These are phyloP conservation scores for Begonia masoniana DNA, from an alignment of 306 rosid genomes.

Conservation along the genomic window DNA sequence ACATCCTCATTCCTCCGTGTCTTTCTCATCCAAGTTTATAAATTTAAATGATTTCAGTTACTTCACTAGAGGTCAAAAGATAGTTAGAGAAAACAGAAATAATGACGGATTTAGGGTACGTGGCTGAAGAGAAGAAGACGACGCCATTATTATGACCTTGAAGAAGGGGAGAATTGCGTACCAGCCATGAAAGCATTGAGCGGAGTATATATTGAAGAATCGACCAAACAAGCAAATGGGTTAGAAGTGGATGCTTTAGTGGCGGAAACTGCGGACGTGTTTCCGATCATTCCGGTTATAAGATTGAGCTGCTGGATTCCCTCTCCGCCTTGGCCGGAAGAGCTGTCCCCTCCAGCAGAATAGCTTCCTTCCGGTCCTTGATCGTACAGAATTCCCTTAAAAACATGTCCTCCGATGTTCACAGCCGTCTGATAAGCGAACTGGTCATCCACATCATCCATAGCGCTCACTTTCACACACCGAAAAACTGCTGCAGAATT, in stretches of 20 bases:
- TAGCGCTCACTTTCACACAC: slow-evolving; percentile 74
- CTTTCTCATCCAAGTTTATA: too few species aligned
- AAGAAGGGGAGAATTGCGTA: slow-evolving; percentile 89
- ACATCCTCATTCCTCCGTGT: too few species aligned
- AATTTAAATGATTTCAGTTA: too few species aligned
- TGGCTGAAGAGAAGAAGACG: too few species aligned
- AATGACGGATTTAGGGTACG: too few species aligned
- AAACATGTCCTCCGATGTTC: slow-evolving; percentile 85
- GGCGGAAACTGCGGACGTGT: slow-evolving; percentile 8
- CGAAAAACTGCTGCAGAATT: slow-evolving; percentile 79
- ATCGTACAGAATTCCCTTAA: slow-evolving; percentile 90
- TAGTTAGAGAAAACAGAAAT: too few species aligned
- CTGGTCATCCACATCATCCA: slow-evolving; percentile 79
- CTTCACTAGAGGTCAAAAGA: too few species aligned
- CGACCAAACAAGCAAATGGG: slow-evolving; percentile 29
- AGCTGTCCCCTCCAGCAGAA: slow-evolving; percentile 37
- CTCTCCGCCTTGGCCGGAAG: slow-evolving; percentile 39
- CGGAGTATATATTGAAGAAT: slow-evolving; percentile 66
- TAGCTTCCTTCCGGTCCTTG: slow-evolving; percentile 55
- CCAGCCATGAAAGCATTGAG: slow-evolving; percentile 91
- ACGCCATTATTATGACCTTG: slow-evolving; percentile 38
- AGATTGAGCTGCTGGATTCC: slow-evolving; percentile 37
- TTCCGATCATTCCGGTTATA: slow-evolving; percentile 9
- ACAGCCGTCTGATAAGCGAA: slow-evolving; percentile 90
- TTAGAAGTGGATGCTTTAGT: slow-evolving; percentile 7